Percentiles rank a stretch among this genome's conserved stretches.
phyloP scores from a whole-genome alignment of 805 yeast genomes.

The Debaryomyces prosopidis region DNA sequence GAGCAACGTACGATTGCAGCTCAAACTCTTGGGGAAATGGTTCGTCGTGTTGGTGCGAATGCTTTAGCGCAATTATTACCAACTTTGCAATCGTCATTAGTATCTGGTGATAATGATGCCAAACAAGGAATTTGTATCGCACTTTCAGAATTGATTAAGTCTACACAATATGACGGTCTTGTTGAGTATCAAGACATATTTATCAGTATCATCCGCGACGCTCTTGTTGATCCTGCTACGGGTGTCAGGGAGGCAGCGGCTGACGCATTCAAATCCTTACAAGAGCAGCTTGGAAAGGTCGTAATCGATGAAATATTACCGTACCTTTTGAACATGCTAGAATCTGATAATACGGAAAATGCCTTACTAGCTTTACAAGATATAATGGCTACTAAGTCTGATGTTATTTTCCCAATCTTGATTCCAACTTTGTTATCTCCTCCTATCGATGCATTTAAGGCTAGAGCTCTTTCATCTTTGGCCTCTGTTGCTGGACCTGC shows the following conservation, averaged over 20 bases:
- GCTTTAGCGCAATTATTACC: conserved; percentile 86
- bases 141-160: conserved; percentile 76
- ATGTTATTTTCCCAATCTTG: conserved; percentile 89
- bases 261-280: conserved; percentile 83
- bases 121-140: conserved; percentile 98
- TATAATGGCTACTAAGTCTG: conserved; percentile 87
- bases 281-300: conserved; percentile 74
- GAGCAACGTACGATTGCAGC: conserved; percentile 87
- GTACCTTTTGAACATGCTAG: conserved; percentile 68
- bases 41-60: conserved; percentile 87
- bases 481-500: conserved; percentile 90
- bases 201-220: conserved; percentile 72
- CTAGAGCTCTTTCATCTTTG: conserved; percentile 81
- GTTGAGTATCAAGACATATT: conserved; percentile 65
- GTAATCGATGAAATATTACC: conserved; percentile 92
- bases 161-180: conserved; percentile 64
- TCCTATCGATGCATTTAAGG: conserved; percentile 82
- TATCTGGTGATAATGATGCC: conserved; percentile 69
- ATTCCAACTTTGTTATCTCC: conserved; percentile 80
- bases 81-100: conserved; percentile 67
- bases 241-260: conserved; percentile 91
- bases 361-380: conserved; percentile 89
- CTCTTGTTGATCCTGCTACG: conserved; percentile 72
- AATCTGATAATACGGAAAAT: conserved; percentile 55
- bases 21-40: conserved; percentile 90